Percentiles rank a stretch among this genome's conserved stretches.
phyloP scores from a whole-genome alignment of 208 protist species.

The Trypanosoma avium region DNA sequence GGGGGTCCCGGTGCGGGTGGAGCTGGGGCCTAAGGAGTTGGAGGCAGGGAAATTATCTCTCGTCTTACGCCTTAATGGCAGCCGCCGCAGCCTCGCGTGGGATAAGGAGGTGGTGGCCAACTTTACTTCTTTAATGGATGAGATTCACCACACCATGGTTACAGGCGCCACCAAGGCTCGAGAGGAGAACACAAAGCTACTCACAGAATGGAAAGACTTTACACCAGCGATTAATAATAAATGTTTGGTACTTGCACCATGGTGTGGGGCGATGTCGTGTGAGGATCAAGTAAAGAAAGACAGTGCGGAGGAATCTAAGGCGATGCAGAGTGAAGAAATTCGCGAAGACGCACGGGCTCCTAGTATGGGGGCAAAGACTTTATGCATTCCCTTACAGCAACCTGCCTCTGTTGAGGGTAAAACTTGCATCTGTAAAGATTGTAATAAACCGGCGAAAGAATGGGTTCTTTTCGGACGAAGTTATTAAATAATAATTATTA shows the following conservation, averaged over 20 bases:
- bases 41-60: conserved; percentile 52
- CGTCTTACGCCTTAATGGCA: conserved; percentile 65
- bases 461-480: conserved; percentile 89
- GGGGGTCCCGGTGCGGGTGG: conserved; percentile 96
- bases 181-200: conserved; percentile 47
- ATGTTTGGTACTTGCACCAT: conserved; percentile 90
- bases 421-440: conserved; percentile 91
- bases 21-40: conserved; percentile 98
- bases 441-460: conserved; percentile 53
- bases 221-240: conserved; percentile 88
- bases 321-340: conserved; percentile 42
- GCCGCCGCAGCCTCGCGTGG: conserved; percentile 65
- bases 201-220: conserved; percentile 92
- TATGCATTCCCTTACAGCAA: conserved; percentile 96
- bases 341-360: conserved; percentile 85
- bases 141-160: conserved; percentile 93
- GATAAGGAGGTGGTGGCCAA: conserved; percentile 32
- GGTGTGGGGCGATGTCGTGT: conserved; percentile 89
- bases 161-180: conserved; percentile 45
- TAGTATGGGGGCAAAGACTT: conserved; percentile 95
- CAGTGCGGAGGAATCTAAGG: conserved; percentile 86
- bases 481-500: conserved; percentile 47
- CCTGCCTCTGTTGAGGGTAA: conserved; percentile 64
- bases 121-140: conserved; percentile 71
- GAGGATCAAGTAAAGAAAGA: conserved; percentile 95